phyloP scores from a whole-genome alignment of 768 basidiomycete genomes.

The Termitomyces sp. region DNA sequence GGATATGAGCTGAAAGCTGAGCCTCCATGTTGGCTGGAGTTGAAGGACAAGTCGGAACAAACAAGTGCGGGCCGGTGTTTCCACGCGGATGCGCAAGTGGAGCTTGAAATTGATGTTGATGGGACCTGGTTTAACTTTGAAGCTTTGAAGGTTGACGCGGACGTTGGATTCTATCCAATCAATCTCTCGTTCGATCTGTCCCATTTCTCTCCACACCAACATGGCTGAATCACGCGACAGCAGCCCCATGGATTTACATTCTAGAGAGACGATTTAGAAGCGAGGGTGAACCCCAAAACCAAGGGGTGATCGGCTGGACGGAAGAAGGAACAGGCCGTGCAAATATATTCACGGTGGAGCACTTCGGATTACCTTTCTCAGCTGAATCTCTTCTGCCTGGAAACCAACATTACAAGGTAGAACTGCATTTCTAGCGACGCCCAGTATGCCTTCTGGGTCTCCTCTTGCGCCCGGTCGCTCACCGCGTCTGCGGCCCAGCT shows the following conservation, averaged over 20 bases:
- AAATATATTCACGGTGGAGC: neutral
- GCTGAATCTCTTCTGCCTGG: neutral
- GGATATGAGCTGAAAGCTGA: slow-evolving; percentile 41
- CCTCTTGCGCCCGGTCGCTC: neutral
- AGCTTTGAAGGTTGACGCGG: too few relatives aligned
- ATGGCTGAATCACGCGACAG: neutral
- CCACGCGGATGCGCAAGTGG: neutral
- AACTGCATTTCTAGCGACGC: neutral
- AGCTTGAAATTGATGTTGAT: neutral
- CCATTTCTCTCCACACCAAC: neutral
- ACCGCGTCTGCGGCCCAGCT: neutral
- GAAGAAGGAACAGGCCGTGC: neutral
- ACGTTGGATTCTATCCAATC: too few relatives aligned
- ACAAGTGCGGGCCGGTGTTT: neutral
- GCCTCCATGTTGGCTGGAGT: slow-evolving; percentile 16
- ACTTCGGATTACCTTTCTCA: neutral
- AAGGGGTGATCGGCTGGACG: neutral
- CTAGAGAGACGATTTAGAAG: neutral
- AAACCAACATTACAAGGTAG: slow-evolving; percentile 5
- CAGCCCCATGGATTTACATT: neutral
- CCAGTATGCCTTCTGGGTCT: neutral
- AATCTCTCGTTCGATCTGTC: neutral
- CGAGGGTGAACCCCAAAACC: neutral
- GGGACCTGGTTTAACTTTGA: too few relatives aligned
- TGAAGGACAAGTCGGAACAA: neutral